Percentiles rank a stretch among this genome's conserved stretches.
phyloP scores from a whole-genome alignment of 2,329 filamentous ascomycete species.

The Torrubiella hemipterigena region DNA sequence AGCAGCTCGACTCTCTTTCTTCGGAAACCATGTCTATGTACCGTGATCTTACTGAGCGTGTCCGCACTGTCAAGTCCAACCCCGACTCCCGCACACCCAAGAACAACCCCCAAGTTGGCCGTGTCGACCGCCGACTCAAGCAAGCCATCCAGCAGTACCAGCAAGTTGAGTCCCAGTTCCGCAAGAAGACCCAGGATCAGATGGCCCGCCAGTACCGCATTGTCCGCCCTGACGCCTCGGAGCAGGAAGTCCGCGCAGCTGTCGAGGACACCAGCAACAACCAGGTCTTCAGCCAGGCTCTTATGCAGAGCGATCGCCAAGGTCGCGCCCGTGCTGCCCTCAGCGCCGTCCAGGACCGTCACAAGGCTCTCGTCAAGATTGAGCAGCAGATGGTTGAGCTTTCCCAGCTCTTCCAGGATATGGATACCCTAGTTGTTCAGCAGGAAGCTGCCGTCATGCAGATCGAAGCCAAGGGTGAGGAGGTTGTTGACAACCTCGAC shows the following conservation, averaged over 20 bases:
- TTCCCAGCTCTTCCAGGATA: conserved; percentile 76
- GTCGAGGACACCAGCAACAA: conserved; percentile 60
- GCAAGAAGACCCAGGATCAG: conserved; percentile 69
- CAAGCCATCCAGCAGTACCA: conserved; percentile 73
- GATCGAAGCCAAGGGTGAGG: conserved; percentile 79
- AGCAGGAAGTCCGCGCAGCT: conserved; percentile 65
- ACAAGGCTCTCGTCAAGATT: conserved; percentile 83
- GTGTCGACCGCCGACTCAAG: conserved; percentile 70
- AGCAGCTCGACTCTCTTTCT: conserved; percentile 60
- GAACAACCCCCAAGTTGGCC: conserved; percentile 71
- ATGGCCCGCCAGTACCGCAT: conserved; percentile 86
- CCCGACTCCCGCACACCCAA: conserved; percentile 61
- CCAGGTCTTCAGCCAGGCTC: conserved; percentile 79
- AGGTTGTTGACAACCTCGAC: conserved; percentile 72
- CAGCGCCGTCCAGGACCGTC: conserved; percentile 68
- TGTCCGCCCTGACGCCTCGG: conserved; percentile 68
- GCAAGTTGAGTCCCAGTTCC: conserved; percentile 66
- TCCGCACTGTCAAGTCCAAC: conserved; percentile 73
- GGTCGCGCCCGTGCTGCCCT: conserved; percentile 73
- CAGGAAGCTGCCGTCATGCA: conserved; percentile 70
- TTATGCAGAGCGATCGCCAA: conserved; percentile 69
- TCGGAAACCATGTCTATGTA: conserved; percentile 76
- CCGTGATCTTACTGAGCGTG: conserved; percentile 63
- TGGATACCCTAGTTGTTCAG: conserved; percentile 75
- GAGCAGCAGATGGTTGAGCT: conserved; percentile 83